Evolutionary conservation across 768 basidiomycete species (phyloP).

Genomic region (Fistulinella prunicolor): DNA sequence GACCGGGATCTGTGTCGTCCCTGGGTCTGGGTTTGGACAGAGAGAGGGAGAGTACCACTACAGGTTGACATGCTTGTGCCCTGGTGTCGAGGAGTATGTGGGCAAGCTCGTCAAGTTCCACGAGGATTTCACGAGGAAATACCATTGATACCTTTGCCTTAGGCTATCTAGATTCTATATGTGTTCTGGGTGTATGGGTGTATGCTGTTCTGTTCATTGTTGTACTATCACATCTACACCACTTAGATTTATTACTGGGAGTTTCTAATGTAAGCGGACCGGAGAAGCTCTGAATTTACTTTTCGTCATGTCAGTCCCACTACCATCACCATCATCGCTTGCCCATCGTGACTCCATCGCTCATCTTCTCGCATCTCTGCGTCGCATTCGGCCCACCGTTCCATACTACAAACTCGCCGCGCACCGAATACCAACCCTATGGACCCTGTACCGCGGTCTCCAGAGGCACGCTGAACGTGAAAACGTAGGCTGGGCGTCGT

Average conservation of each 20-base stretch:
- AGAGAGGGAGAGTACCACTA: conserved; percentile 88
- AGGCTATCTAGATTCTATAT: neutral
- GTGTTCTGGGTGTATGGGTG: neutral
- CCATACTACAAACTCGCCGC: conserved; percentile 69
- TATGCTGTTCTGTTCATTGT: conserved; percentile 2
- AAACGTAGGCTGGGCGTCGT: conserved; percentile 41
- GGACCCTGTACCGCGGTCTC: conserved; percentile 73
- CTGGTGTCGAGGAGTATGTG: conserved; percentile 92
- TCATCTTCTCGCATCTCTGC: conserved; percentile 50
- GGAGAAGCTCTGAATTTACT: no score
- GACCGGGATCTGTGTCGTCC: conserved; percentile 92
- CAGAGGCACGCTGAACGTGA: conserved; percentile 52
- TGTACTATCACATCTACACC: conserved; percentile 1
- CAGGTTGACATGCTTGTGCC: conserved; percentile 90
- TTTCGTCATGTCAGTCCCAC: conserved; percentile 13
- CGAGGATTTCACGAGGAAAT: conserved; percentile 53
- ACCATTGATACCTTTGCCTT: conserved; percentile 24
- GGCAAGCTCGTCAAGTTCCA: conserved; percentile 79
- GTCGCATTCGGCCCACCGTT: conserved; percentile 55
- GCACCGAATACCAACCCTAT: conserved; percentile 75
- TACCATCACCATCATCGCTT: conserved; percentile 33
- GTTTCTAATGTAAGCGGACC: no score
- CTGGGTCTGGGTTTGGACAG: conserved; percentile 94
- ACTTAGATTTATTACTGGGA: neutral
- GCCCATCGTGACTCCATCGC: conserved; percentile 54